Base-by-base conservation (phyloP, 257 asterid species). In the Petrea volubilis region DNA sequence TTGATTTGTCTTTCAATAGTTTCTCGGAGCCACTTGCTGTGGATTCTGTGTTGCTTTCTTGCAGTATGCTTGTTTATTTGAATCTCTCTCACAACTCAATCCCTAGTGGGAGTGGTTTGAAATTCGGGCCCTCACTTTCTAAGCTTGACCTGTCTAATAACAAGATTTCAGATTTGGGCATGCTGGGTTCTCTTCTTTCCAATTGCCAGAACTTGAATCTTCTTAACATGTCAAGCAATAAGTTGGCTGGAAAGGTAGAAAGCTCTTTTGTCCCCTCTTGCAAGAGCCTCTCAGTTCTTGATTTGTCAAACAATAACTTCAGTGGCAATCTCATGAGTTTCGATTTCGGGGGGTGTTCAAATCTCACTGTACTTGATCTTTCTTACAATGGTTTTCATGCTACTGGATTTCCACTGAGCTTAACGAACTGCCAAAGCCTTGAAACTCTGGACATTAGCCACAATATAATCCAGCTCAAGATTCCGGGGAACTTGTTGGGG, bases 231-330 rank as follows among this genome's bases (percentile, higher is more conserved):
- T 91, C 97, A 0, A 74, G 80, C 58, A 91, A 91, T 31, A 81
- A 74, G 68, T 71, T 91, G 29, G 33, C 74, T 13, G 97, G 96
- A 0, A 80, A 82, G 73, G 72, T 91, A 0, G 60, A 70, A 1
- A 55, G 18, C 79, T 74, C 90, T 27, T 61, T 38, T 12, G 2
- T 79, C 63, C 68, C 81, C 68, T 79, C 89, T 28, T 85, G 97
- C 85, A 75, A 60, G 28, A 81, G 76, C 81, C 85, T 91, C 61
- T 79, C 83, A 8, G 59, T 76, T 72, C 78, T 88, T 62, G 92
- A 87, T 82, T 83, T 94, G 49, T 94, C 98, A 0, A 67, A 62
- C 29, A 91, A 94, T 61, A 94, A 94, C 81, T 79, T 94, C 70
- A 85, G 84, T 33, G 90, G 85, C 8, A 38, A 85, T 71, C 47